Evolutionary conservation across 148 eudicot species (phyloP).

Genomic region (Persicaria maculosa): DNA sequence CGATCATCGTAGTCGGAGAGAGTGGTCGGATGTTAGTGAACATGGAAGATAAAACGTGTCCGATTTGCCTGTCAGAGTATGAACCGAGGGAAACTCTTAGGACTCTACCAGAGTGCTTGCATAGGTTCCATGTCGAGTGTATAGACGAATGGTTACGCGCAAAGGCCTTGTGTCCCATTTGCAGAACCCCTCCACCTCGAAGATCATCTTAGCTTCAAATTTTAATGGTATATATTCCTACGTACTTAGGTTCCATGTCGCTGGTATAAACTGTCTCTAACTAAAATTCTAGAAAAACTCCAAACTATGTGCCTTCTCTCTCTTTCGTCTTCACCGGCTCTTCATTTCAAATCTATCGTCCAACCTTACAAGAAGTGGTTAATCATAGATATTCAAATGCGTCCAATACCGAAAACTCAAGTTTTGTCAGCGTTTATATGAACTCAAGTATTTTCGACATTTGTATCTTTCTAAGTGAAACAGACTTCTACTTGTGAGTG

Average conservation of each 20-base stretch:
- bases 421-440: too few relatives aligned
- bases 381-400: too few relatives aligned
- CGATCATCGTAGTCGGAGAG: constrained; percentile 32
- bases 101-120: constrained; percentile 46
- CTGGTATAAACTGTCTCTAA: background rate
- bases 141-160: constrained; percentile 52
- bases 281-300: too few relatives aligned
- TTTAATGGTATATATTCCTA: too few relatives aligned
- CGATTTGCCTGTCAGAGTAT: constrained; percentile 44
- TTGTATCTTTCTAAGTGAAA: too few relatives aligned
- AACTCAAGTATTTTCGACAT: too few relatives aligned
- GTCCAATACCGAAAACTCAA: too few relatives aligned
- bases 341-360: too few relatives aligned
- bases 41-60: constrained; percentile 25
- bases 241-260: background rate
- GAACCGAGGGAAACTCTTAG: constrained; percentile 27
- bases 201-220: background rate
- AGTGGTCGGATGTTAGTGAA: constrained; percentile 30
- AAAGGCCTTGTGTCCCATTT: constrained; percentile 51
- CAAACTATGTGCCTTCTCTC: too few relatives aligned
- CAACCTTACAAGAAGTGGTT: too few relatives aligned
- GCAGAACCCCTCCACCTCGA: constrained; percentile 21
- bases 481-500: too few relatives aligned
- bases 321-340: too few relatives aligned
- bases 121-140: constrained; percentile 58